These are phyloP conservation scores for Kodamaea sagamina DNA, from an alignment of 805 yeast genomes.

Conservation along the genomic window DNA sequence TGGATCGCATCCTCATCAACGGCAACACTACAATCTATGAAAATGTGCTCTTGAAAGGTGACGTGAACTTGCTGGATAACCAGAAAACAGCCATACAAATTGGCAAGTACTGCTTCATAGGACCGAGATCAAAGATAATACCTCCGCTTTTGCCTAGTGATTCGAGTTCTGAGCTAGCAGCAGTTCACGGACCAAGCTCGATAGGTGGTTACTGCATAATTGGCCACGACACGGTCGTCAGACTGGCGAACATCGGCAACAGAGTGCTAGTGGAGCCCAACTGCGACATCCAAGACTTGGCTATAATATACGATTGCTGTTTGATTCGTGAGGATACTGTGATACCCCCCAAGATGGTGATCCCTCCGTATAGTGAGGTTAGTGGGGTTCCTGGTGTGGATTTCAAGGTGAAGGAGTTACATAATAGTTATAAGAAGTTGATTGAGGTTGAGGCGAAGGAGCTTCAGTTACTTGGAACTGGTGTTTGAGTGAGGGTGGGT, in stretches of 20 bases:
- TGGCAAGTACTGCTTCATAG: conserved; percentile 50
- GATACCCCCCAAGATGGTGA: conserved; percentile 44
- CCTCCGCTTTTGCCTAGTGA: conserved; percentile 30
- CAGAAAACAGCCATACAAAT: conserved; percentile 34
- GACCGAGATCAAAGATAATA: conserved; percentile 25
- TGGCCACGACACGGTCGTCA: conserved; percentile 35
- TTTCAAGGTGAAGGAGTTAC: conserved; percentile 28
- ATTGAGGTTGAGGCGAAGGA: conserved; percentile 40
- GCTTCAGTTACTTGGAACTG: conserved; percentile 15
- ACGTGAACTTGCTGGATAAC: conserved; percentile 22
- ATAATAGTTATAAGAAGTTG: conserved; percentile 34
- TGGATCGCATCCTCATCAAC: conserved; percentile 44
- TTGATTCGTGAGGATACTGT: conserved; percentile 42
- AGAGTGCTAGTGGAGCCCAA: conserved; percentile 48
- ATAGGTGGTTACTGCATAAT: conserved; percentile 52
- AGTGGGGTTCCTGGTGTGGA: conserved; percentile 39
- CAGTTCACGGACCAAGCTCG: conserved; percentile 28
- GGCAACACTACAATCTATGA: conserved; percentile 49
- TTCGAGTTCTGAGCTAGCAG: conserved; percentile 1
- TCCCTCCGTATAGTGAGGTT: conserved; percentile 57
- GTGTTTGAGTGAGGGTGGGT: too few relatives aligned
- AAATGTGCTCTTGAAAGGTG: conserved; percentile 37
- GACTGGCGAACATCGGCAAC: conserved; percentile 47
- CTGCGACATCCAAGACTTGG: conserved; percentile 38
- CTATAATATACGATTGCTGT: conserved; percentile 54